A percentile compares a stretch with the other conserved stretches of the same genome.
These are phyloP conservation scores for Dysphania ambrosioides DNA, from an alignment of 148 eudicot genomes.

Conservation along the genomic window DNA sequence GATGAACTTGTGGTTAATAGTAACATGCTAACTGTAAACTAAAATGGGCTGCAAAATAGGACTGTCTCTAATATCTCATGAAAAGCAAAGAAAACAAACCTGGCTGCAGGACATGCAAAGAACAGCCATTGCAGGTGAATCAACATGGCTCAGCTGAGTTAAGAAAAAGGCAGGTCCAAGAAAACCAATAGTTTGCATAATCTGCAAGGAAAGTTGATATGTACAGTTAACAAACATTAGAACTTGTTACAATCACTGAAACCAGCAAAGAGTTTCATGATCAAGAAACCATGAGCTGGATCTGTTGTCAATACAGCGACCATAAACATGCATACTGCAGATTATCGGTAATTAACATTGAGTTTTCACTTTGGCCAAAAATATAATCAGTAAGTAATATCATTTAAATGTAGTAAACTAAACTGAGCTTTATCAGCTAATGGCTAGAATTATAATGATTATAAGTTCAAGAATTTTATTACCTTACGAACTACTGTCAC, in stretches of 20 bases:
- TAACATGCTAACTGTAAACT: not conserved
- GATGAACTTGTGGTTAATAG: not conserved
- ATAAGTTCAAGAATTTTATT: slow-evolving; percentile 22
- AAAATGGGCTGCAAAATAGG: not conserved
- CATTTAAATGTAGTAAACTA: not conserved
- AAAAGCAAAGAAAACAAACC: slow-evolving; percentile 38
- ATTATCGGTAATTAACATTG: not conserved
- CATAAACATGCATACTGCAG: not conserved
- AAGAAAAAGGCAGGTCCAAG: slow-evolving; percentile 98
- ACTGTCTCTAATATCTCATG: not conserved
- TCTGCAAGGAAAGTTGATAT: slow-evolving; percentile 36
- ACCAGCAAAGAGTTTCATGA: not conserved
- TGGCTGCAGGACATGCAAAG: slow-evolving; percentile 97
- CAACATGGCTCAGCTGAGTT: slow-evolving; percentile 83
- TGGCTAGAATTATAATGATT: not conserved
- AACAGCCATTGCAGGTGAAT: slow-evolving; percentile 93
- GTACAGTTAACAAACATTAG: not conserved
- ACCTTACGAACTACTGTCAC: slow-evolving; percentile 90
- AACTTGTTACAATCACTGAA: not conserved
- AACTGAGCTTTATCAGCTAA: not conserved
- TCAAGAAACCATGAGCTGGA: not conserved
- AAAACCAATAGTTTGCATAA: slow-evolving; percentile 91
- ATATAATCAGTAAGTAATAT: too few species aligned
- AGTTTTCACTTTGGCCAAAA: too few species aligned
- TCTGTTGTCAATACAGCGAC: not conserved